phyloP scores from a whole-genome alignment of 2,329 filamentous ascomycete genomes.

The Xylaria multiplex region DNA sequence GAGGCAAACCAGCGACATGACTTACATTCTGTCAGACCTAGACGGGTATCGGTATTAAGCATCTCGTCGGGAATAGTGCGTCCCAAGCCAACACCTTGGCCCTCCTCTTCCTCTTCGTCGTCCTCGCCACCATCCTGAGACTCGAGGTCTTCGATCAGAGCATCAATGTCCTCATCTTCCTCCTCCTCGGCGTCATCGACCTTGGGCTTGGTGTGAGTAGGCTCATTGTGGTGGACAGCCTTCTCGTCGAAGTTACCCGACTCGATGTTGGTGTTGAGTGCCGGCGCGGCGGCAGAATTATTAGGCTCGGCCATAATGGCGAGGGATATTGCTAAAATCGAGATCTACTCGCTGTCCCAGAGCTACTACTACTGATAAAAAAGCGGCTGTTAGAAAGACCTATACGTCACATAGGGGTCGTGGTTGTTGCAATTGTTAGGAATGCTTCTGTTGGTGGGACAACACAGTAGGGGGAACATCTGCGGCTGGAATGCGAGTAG shows the following conservation, averaged over 20 bases:
- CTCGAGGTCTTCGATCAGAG: slow-evolving; percentile 87
- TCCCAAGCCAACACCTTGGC: slow-evolving; percentile 60
- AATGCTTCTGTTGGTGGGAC: slow-evolving; percentile 1
- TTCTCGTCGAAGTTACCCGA: slow-evolving; percentile 74
- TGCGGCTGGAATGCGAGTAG: slow-evolving; percentile 44
- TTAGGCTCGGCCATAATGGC: slow-evolving; percentile 66
- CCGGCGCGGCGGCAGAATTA: slow-evolving; percentile 60
- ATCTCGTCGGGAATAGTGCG: slow-evolving; percentile 74
- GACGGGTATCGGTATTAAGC: slow-evolving; percentile 78
- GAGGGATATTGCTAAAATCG: slow-evolving; percentile 37
- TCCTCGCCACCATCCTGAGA: slow-evolving; percentile 78
- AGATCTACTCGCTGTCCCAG: slow-evolving; percentile 41
- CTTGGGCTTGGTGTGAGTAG: slow-evolving; percentile 54
- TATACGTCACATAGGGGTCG: slow-evolving; percentile 2
- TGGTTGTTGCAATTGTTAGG: slow-evolving; percentile 11
- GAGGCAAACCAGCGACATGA: slow-evolving; percentile 52
- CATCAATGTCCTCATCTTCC: slow-evolving; percentile 85
- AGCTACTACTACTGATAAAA: slow-evolving; percentile 32
- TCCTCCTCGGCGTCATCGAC: slow-evolving; percentile 72
- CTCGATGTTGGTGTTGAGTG: slow-evolving; percentile 72
- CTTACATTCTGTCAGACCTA: slow-evolving; percentile 78
- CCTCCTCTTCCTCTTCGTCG: slow-evolving; percentile 69
- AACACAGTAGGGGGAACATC: neutral
- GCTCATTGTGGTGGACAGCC: slow-evolving; percentile 53
- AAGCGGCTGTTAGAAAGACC: slow-evolving; percentile 18